phyloP scores from a whole-genome alignment of 164 flowering plant genomes.

The Stephania japonica region DNA sequence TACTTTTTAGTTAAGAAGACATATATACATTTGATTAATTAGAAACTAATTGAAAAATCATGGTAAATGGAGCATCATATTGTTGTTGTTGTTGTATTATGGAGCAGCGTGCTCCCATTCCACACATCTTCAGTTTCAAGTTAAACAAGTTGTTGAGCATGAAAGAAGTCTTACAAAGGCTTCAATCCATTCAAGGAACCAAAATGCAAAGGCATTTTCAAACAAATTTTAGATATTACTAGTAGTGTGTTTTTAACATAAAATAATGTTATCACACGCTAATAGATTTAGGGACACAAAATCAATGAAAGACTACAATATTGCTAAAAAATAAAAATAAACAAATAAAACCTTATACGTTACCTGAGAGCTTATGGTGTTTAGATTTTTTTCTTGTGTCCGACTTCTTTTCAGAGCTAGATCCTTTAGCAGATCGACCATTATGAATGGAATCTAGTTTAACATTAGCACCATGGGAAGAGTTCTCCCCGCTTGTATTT shows the following conservation, averaged over 20 bases:
- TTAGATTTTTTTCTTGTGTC: conserved; percentile 39
- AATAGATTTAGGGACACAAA: neutral
- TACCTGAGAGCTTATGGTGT: conserved; percentile 55
- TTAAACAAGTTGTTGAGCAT: neutral
- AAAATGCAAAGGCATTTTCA: neutral
- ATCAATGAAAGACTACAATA: too few species aligned
- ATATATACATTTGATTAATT: too few species aligned
- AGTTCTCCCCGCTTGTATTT: conserved; percentile 17
- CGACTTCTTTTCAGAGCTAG: conserved; percentile 29
- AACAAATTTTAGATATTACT: neutral
- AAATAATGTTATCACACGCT: neutral
- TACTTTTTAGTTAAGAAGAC: too few species aligned
- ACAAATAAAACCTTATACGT: neutral
- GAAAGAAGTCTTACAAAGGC: neutral
- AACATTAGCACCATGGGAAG: conserved; percentile 19
- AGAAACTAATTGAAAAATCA: too few species aligned
- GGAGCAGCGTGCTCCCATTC: too few species aligned
- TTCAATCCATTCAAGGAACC: neutral
- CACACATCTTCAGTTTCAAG: neutral
- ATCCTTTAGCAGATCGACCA: conserved; percentile 28
- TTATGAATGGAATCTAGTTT: conserved; percentile 24
- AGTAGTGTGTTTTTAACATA: neutral
- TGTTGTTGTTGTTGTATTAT: too few species aligned
- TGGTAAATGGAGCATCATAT: too few species aligned
- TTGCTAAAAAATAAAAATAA: too few species aligned